A percentile compares a stretch with the other conserved stretches of the same genome.
Evolutionary conservation across 1,284 basidiomycete genomes (phyloP).

Genomic region (Ustilago lituana): DNA sequence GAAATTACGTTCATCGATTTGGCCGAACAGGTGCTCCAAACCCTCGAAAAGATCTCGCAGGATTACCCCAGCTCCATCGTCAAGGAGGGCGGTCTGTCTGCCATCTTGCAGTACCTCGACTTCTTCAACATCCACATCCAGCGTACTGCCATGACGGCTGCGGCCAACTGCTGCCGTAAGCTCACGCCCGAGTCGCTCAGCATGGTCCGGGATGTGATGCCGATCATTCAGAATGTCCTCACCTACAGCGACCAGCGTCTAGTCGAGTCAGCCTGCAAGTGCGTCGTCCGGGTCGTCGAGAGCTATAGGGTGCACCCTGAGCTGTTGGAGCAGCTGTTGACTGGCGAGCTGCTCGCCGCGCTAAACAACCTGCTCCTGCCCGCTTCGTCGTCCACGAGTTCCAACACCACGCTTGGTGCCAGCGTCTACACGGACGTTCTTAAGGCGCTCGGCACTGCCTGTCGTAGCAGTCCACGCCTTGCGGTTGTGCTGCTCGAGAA

Average conservation of each 20-base stretch:
- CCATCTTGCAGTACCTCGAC: slow-evolving; percentile 66
- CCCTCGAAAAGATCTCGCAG: slow-evolving; percentile 64
- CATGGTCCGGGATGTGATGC: slow-evolving; percentile 55
- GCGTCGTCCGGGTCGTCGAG: slow-evolving; percentile 59
- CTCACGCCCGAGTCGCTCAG: slow-evolving; percentile 50
- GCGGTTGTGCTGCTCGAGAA: slow-evolving; percentile 61
- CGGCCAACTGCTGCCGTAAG: slow-evolving; percentile 64
- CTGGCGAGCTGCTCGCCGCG: slow-evolving; percentile 50
- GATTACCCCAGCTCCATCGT: slow-evolving; percentile 63
- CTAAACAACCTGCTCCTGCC: slow-evolving; percentile 59
- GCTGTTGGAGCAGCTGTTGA: slow-evolving; percentile 57
- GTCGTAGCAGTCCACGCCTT: slow-evolving; percentile 52
- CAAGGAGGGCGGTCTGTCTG: slow-evolving; percentile 62
- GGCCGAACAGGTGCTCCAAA: slow-evolving; percentile 66
- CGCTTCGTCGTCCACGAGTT: slow-evolving; percentile 33
- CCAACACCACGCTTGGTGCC: slow-evolving; percentile 49
- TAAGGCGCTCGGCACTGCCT: slow-evolving; percentile 58
- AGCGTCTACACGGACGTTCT: slow-evolving; percentile 61
- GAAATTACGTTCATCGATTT: slow-evolving; percentile 67
- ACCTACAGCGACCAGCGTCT: slow-evolving; percentile 62
- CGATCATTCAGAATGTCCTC: slow-evolving; percentile 63
- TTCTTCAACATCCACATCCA: slow-evolving; percentile 67
- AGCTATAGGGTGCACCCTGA: slow-evolving; percentile 55
- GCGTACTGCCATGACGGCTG: slow-evolving; percentile 64
- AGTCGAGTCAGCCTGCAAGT: slow-evolving; percentile 64